Conservation (phyloP, 2,329 filamentous ascomycete genomes). For the Aspergillus versicolor region DNA sequence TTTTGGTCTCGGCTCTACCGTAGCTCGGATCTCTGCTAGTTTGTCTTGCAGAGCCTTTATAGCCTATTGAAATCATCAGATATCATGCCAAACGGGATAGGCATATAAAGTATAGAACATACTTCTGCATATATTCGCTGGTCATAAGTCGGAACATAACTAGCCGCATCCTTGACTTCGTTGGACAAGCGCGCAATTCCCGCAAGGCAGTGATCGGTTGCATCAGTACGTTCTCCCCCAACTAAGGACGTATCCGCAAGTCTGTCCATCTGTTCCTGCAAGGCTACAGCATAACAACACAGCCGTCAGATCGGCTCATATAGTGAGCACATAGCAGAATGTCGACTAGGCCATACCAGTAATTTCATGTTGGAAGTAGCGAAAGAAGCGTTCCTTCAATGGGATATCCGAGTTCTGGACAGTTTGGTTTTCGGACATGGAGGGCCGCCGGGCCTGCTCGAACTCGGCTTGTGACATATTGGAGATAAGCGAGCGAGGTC, state of each 20-base stretch:
- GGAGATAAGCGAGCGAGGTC: not conserved
- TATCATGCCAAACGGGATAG: not conserved
- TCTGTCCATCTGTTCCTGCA: constrained; percentile 73
- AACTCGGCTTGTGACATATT: constrained; percentile 33
- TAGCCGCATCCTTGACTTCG: constrained; percentile 79
- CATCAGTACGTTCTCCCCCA: constrained; percentile 75
- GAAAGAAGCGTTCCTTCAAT: constrained; percentile 78
- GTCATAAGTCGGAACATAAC: constrained; percentile 84
- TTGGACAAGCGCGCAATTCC: constrained; percentile 78
- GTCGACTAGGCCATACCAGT: constrained; percentile 53
- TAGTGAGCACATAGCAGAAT: constrained; percentile 6
- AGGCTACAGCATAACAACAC: constrained; percentile 49
- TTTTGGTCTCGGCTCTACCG: constrained; percentile 70
- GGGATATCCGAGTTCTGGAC: constrained; percentile 38
- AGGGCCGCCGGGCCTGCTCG: constrained; percentile 29
- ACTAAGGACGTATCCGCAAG: constrained; percentile 63
- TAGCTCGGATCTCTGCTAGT: constrained; percentile 67
- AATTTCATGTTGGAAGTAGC: constrained; percentile 75
- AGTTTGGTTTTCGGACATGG: constrained; percentile 33
- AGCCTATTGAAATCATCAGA: constrained; percentile 49
- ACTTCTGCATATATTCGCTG: constrained; percentile 82
- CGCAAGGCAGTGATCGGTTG: constrained; percentile 75
- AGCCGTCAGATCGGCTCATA: constrained; percentile 19
- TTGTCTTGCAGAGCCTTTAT: constrained; percentile 80
- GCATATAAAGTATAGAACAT: constrained; percentile 12